These are phyloP conservation scores for Salix suchowensis DNA, from an alignment of 345 rosid species.

Conservation along the genomic window DNA sequence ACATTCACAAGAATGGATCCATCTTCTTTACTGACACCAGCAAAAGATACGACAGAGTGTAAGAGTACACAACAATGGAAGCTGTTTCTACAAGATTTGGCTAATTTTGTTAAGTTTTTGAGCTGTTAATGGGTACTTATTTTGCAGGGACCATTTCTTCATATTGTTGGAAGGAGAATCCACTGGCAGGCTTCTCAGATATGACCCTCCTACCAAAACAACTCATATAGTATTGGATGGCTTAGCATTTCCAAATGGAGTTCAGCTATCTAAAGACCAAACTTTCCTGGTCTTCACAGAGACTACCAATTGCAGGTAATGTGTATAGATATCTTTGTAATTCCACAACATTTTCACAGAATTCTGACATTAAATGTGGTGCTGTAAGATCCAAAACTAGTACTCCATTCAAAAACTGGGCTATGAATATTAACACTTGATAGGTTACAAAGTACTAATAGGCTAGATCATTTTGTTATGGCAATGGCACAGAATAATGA, in stretches of 20 bases:
- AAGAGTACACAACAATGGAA: conserved; percentile 17
- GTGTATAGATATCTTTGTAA: too few relatives aligned
- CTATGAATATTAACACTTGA: neutral
- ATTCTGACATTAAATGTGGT: neutral
- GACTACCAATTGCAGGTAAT: conserved; percentile 92
- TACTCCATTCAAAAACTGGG: neutral
- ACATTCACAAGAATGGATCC: conserved; percentile 79
- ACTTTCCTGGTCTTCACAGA: conserved; percentile 77
- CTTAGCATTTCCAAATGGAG: conserved; percentile 92
- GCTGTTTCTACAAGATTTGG: neutral
- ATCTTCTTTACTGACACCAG: conserved; percentile 94
- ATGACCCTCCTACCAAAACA: conserved; percentile 71
- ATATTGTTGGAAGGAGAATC: conserved; percentile 90
- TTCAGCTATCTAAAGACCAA: conserved; percentile 76
- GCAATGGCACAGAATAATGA: conserved; percentile 51
- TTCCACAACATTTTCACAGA: neutral
- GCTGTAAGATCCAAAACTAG: neutral
- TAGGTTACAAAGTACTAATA: neutral
- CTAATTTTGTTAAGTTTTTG: neutral
- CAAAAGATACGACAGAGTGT: conserved; percentile 85
- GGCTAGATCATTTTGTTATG: neutral
- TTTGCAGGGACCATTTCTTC: conserved; percentile 76
- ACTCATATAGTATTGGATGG: conserved; percentile 78
- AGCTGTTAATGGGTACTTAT: neutral
- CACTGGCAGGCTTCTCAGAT: conserved; percentile 85